Conservation (phyloP, 2,329 filamentous ascomycete genomes). For the Aspergillus terreus region DNA sequence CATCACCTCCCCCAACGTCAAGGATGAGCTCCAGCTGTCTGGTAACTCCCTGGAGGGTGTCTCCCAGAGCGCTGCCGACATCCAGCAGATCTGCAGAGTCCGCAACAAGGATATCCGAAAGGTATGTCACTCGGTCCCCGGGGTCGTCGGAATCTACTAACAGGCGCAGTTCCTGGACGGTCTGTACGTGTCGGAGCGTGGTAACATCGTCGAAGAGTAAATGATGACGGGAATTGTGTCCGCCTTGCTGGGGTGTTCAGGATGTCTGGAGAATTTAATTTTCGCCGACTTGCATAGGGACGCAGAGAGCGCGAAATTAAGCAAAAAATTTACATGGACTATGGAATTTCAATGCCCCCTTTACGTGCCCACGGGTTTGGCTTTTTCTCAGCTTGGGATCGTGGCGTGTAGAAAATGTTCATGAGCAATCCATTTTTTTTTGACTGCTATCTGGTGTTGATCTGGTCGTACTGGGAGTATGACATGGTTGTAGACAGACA, state of each 20-base stretch:
- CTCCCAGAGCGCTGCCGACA: constrained; percentile 96
- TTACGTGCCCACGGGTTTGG: constrained; percentile 23
- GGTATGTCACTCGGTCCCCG: constrained; percentile 48
- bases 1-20: constrained; percentile 83
- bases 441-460: constrained; percentile 1
- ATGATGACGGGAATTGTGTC: constrained; percentile 30
- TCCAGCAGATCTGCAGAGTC: constrained; percentile 99
- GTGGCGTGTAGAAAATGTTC: constrained; percentile 27
- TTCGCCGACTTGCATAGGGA: constrained; percentile 40
- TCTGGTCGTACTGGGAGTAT: background rate
- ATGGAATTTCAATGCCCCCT: constrained; percentile 23
- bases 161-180: constrained; percentile 86
- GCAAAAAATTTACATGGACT: constrained; percentile 29
- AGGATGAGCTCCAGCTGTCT: constrained; percentile 91
- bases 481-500: too few relatives aligned
- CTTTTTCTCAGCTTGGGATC: constrained; percentile 21
- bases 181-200: constrained; percentile 99
- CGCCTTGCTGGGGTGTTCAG: constrained; percentile 29
- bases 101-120: constrained; percentile 99
- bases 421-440: constrained; percentile 17
- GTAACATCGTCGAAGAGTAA: constrained; percentile 74
- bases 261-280: constrained; percentile 36
- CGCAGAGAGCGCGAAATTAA: constrained; percentile 32
- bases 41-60: constrained; percentile 97
- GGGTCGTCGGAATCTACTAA: background rate